Evolutionary conservation across 352 stramenopile genomes (phyloP), one percentile per base, ranked within the genome.

Genomic region (Globisporangium iwayamae): DNA sequence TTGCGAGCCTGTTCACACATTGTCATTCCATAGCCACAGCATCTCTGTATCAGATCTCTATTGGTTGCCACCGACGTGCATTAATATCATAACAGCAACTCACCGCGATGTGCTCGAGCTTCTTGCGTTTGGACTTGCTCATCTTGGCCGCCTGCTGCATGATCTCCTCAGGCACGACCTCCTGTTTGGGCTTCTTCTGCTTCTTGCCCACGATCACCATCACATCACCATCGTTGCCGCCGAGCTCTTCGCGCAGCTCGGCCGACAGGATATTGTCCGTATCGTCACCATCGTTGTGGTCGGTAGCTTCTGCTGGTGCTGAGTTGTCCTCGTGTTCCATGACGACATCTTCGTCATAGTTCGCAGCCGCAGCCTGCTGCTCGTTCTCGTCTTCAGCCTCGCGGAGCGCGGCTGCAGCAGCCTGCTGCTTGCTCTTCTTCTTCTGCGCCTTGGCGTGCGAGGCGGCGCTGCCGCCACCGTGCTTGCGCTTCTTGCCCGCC

Each of bases 111-210:
- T 79, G 74, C 47, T 91, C 83, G 11, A 95, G 63, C 59, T 93
- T 93, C 63, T 90, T 90, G 65, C 85, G 86, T 66, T 95, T 95
- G 54, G 72, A 81, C 64, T 90, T 91, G 66, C 81, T 93, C 73
- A 93, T 75, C 43, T 85, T 85, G 38, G 77, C 60, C 1, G 83
- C 83, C 52, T 86, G 71, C 52, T 90, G 60, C 56, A 95, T 41
- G 53, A 90, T 68, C 39, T 91, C 83, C 5, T 85, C 74, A 0
- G 76, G 67, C 11, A 90, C 62, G 56, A 74, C 68, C 28, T 87
- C 76, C 14, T 70, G 61, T 60, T 88, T 87, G 34, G 59, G 45
- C 39, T 79, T 79, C 62, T 80, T 87, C 63, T 82, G 79, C 65
- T 86, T 85, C 50, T 64, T 67, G 0, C 81, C 74, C 18, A 75